A percentile compares a stretch with the other conserved stretches of the same genome.
Conservation (phyloP, 805 yeast genomes). For the Teunomyces pallodes region DNA sequence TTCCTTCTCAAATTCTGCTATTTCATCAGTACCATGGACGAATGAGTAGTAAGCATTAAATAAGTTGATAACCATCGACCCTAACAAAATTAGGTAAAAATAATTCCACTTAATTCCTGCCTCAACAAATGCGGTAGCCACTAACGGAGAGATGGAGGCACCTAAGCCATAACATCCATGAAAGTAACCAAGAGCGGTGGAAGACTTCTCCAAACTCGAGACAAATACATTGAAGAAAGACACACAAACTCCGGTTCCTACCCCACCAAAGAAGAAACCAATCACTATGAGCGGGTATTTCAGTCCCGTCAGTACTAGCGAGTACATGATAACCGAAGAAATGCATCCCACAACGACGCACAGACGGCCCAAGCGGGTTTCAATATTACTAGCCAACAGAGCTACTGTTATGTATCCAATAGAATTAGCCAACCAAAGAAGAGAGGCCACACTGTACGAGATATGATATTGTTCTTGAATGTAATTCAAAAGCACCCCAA, state of each 20-base stretch:
- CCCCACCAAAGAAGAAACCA: constrained; percentile 23
- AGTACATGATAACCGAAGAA: constrained; percentile 12
- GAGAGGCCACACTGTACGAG: constrained; percentile 17
- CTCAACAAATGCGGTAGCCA: constrained; percentile 18
- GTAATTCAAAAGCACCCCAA: constrained; percentile 21
- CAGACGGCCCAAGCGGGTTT: constrained; percentile 14
- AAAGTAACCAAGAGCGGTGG: constrained; percentile 17
- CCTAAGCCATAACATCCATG: constrained; percentile 26
- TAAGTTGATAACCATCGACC: constrained; percentile 11
- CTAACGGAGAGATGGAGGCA: constrained; percentile 21
- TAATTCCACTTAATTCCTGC: constrained; percentile 16
- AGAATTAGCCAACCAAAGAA: constrained; percentile 21
- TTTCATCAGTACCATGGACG: constrained; percentile 15
- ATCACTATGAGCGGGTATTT: constrained; percentile 19
- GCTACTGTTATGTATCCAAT: constrained; percentile 19
- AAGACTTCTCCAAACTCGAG: constrained; percentile 18
- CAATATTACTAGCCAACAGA: constrained; percentile 13
- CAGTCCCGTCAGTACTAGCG: constrained; percentile 18
- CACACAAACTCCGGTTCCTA: constrained; percentile 19
- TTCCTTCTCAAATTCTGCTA: constrained; percentile 4
- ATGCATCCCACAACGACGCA: constrained; percentile 13
- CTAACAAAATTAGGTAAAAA: constrained; percentile 16
- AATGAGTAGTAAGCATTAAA: constrained; percentile 11
- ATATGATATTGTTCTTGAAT: constrained; percentile 18
- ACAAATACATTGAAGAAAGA: constrained; percentile 21